Evolutionary conservation across 306 rosid species (phyloP), one percentile per base, ranked within the genome.

Genomic region (Styphnolobium japonicum): DNA sequence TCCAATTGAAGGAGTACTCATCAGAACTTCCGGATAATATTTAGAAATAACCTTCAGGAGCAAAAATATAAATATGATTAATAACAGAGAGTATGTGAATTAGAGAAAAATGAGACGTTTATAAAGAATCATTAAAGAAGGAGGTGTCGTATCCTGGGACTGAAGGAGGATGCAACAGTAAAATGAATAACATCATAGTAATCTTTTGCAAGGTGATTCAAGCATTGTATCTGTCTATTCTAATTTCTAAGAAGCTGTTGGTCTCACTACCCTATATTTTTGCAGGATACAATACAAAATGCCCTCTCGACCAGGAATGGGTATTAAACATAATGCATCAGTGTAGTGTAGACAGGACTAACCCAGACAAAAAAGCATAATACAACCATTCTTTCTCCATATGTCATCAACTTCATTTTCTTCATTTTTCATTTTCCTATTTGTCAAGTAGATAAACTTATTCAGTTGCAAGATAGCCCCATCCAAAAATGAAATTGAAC

Each of bases 1-100:
- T 58, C 98, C 97, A 86, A 95, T 87, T 60, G 97, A 92, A 66
- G 92, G 97, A 81, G 83, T 85, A 45, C 78, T 80, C 72, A 25
- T 78, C 42, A 73, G 45, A 75, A 92, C 83, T 75, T 95, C 90
- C 0, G 97, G 98, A 82, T 90, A 87, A 80, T 91, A 85, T 67
- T 81, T 79, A 42, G 76, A 86, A 71, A 95, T 95, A 88, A 92
- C 89, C 98, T 94, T 77, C 78, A 61, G 78, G 64, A 78, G 42
- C 73, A 78, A 68, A 58, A 10, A 18, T 45, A 46, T 12, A 42
- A 18, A 25, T 18, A 73, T 58, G 36, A 80, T 63, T 72, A 63
- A 62, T 45, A 82, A 22, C 23, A 66, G 15, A 67, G 31, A 58
- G 46, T 15, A 67, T 14, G 33, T 18, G 57, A 77, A 19, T 51